Evolutionary conservation across 441 rosid species (phyloP), one percentile per base, ranked within the genome.

Genomic region (Mallotus japonicus): DNA sequence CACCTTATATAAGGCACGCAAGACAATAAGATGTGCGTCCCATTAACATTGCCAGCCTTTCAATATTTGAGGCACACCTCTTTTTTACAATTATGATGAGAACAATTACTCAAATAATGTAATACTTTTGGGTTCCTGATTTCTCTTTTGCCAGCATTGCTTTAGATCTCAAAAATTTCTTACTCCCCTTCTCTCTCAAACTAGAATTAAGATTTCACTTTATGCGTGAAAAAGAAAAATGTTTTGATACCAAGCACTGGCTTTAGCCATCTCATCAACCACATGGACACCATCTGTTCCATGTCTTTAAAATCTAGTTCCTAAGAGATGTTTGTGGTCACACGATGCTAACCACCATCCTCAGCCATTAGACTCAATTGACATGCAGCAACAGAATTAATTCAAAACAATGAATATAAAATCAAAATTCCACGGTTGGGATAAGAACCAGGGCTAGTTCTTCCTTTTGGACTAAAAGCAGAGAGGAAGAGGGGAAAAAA

Each of bases 401-500:
- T 28, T 34, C 22, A 11, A 42, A n/a, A 15, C 50, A 63, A 62
- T n/a, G 8, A 15, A 40, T 37, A 37, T 15, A 61, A 6, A 3
- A 9, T 16, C 65, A 32, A 8, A 8, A 15, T 32, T 40, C 49
- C 13, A 7, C 13, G 6, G 6, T 8, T 3, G 9, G 19, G 15
- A 63, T 19, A 13, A 47, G 8, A 66, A 15, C 61, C 8, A 47
- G 8, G 20, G 28, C 44, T 37, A 11, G 12, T 34, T 59, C 15
- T 60, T 47, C 69, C n/a, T 51, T 32, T 37, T 62, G 59, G 67
- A 28, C 15, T 2, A 46, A 16, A 63, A 44, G 50, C 57, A 49
- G 15, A 51, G 69, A 55, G 66, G 71, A 19, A 34, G 63, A 69
- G 37, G 71, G 37, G 69, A 54, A 59, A 64, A 57, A 53, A 67